Evolutionary conservation across 2,329 filamentous ascomycete genomes (phyloP).

Genomic region (Fusarium sp.): DNA sequence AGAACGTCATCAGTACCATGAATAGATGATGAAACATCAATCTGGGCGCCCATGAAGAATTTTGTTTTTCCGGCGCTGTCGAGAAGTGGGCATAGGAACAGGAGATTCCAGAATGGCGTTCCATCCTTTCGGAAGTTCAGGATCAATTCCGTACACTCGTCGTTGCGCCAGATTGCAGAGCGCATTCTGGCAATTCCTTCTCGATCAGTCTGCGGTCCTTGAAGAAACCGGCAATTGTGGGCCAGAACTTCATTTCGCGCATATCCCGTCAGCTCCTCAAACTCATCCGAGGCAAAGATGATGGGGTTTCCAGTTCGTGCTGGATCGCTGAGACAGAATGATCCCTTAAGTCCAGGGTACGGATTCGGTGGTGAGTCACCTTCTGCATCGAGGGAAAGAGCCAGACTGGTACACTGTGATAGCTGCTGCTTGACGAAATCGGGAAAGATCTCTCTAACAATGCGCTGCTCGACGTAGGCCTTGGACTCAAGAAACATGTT

Average conservation of each 20-base stretch:
- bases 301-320: constrained; percentile 64
- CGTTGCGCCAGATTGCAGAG: constrained; percentile 55
- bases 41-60: constrained; percentile 69
- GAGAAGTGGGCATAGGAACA: constrained; percentile 66
- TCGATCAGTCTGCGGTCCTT: constrained; percentile 61
- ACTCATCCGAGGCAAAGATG: constrained; percentile 63
- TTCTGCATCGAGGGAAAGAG: constrained; percentile 57
- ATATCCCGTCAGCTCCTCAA: constrained; percentile 66
- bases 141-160: constrained; percentile 64
- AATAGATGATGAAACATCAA: constrained; percentile 69
- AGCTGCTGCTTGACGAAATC: constrained; percentile 67
- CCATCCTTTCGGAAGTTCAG: constrained; percentile 66
- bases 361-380: constrained; percentile 49
- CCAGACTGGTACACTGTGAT: constrained; percentile 59
- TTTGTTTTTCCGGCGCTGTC: constrained; percentile 61
- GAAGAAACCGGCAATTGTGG: constrained; percentile 64
- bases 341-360: constrained; percentile 69
- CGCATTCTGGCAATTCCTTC: constrained; percentile 58
- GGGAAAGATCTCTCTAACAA: constrained; percentile 63
- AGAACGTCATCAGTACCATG: constrained; percentile 65
- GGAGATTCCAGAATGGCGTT: constrained; percentile 68
- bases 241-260: constrained; percentile 61
- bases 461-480: constrained; percentile 59
- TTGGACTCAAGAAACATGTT: constrained; percentile 59
- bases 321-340: constrained; percentile 70